phyloP scores from a whole-genome alignment of 2,329 filamentous ascomycete species.

The Claviceps sp. region DNA sequence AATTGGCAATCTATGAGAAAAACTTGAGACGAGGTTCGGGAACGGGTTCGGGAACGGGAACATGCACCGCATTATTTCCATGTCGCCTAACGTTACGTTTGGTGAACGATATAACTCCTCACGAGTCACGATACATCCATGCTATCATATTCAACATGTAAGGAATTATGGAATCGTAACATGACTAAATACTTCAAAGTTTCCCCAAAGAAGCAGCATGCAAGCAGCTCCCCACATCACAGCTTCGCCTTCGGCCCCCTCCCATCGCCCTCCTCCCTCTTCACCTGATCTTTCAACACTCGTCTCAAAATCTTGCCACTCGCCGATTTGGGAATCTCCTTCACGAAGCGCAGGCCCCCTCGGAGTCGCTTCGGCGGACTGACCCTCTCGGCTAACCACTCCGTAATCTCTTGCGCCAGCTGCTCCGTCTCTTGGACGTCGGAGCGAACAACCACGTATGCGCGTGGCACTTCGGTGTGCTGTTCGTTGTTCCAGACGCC shows the following conservation, averaged over 20 bases:
- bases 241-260: constrained; percentile 20
- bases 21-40: too few relatives aligned
- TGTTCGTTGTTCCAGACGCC: constrained; percentile 44
- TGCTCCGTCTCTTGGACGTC: constrained; percentile 23
- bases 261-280: constrained; percentile 19
- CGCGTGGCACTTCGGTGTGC: constrained; percentile 54
- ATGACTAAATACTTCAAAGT: too few relatives aligned
- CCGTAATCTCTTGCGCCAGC: constrained; percentile 20
- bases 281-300: constrained; percentile 32
- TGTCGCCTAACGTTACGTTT: too few relatives aligned
- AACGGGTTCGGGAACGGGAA: too few relatives aligned
- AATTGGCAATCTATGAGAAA: too few relatives aligned
- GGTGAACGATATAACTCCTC: too few relatives aligned
- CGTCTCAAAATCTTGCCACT: constrained; percentile 35
- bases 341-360: constrained; percentile 55
- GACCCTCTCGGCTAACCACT: constrained; percentile 41
- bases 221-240: constrained; percentile 10
- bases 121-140: too few relatives aligned
- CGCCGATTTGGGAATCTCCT: constrained; percentile 57
- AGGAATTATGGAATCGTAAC: too few relatives aligned
- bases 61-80: too few relatives aligned
- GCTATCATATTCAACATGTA: too few relatives aligned
- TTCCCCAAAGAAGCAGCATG: background rate
- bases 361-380: constrained; percentile 54
- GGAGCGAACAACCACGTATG: constrained; percentile 23